These are phyloP conservation scores for Trichoderma virens DNA, from an alignment of 495 filamentous ascomycete genomes.

Conservation along the genomic window DNA sequence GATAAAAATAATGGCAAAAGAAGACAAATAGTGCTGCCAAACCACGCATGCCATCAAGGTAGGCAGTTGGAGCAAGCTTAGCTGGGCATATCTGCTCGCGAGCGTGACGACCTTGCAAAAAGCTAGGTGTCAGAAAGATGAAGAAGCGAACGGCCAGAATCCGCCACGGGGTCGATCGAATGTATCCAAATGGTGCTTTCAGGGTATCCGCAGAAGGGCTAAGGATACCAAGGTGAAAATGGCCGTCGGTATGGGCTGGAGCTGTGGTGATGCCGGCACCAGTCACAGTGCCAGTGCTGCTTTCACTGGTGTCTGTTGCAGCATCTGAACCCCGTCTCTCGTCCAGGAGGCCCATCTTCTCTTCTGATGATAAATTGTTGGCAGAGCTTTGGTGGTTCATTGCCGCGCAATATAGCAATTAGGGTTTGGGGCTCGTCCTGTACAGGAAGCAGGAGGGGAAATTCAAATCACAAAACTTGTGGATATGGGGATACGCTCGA, in stretches of 20 bases:
- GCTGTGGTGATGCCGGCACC: neutral
- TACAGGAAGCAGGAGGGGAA: neutral
- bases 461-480: neutral
- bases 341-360: slow-evolving; percentile 24
- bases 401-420: slow-evolving; percentile 15
- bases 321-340: slow-evolving; percentile 1
- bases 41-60: slow-evolving; percentile 52
- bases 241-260: neutral
- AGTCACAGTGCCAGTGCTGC: neutral
- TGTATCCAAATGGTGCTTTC: slow-evolving; percentile 9
- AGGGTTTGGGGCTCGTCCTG: neutral
- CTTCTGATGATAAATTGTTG: slow-evolving; percentile 22
- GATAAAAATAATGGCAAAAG: slow-evolving; percentile 43
- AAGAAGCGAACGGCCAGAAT: slow-evolving; percentile 18
- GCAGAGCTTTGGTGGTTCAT: slow-evolving; percentile 26
- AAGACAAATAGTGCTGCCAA: slow-evolving; percentile 53
- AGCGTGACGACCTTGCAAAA: slow-evolving; percentile 23
- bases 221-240: neutral
- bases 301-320: neutral
- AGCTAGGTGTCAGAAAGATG: slow-evolving; percentile 32
- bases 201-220: neutral
- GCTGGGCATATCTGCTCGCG: slow-evolving; percentile 18
- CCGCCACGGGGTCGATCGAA: slow-evolving; percentile 23
- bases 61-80: slow-evolving; percentile 38
- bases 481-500: neutral